phyloP scores from a whole-genome alignment of 2,329 filamentous ascomycete genomes.

The Cordyceps tenuipes region DNA sequence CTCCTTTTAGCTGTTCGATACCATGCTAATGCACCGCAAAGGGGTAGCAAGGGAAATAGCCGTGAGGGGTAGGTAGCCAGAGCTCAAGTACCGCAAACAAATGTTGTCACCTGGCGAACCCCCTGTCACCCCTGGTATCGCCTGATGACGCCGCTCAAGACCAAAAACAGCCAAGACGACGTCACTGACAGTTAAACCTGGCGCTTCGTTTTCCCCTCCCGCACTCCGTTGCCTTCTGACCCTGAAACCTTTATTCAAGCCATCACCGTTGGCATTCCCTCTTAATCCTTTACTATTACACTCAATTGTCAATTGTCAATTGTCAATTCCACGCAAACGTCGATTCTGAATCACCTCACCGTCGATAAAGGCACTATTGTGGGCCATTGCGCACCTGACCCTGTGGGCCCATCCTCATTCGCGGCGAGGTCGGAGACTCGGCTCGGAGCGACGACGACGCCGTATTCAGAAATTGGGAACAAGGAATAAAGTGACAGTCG shows the following conservation, averaged over 20 bases:
- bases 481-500: background rate
- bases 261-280: conserved; percentile 8
- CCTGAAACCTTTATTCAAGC: background rate
- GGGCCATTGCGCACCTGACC: conserved; percentile 16
- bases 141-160: background rate
- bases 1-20: background rate
- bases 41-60: background rate
- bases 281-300: too few relatives aligned
- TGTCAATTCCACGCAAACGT: conserved; percentile 7
- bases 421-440: conserved; percentile 11
- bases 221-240: background rate
- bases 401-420: background rate
- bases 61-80: background rate
- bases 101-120: background rate
- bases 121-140: background rate
- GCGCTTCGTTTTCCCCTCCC: background rate
- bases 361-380: conserved; percentile 12
- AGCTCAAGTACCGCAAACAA: background rate
- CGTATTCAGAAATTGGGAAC: background rate
- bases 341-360: conserved; percentile 9
- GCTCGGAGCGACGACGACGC: conserved; percentile 8
- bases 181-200: background rate
- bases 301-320: background rate
- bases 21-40: background rate
- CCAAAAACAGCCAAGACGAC: background rate